Evolutionary conservation across 805 yeast species (phyloP).

Genomic region (Yarrowia sp.): DNA sequence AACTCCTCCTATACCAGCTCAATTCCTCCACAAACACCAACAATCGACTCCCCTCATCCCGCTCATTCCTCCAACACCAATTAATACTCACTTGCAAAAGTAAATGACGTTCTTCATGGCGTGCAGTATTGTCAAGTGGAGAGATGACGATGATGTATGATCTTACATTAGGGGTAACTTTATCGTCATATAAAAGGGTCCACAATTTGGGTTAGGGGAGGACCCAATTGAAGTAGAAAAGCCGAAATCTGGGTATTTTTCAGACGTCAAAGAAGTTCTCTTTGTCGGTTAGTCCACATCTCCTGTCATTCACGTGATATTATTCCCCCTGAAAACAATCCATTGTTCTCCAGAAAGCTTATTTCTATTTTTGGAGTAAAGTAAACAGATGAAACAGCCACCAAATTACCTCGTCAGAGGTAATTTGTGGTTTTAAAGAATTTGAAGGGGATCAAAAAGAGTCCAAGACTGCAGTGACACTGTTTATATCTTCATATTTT

Average conservation of each 20-base stretch:
- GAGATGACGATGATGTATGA: background rate
- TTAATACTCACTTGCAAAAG: conserved; percentile 20
- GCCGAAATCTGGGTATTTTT: background rate
- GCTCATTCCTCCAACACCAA: background rate
- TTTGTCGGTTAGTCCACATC: too few relatives aligned
- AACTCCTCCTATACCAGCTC: background rate
- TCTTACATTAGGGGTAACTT: background rate
- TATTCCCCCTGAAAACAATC: background rate
- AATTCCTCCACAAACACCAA: background rate
- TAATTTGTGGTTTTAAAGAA: too few relatives aligned
- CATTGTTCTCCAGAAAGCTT: background rate
- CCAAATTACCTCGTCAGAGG: too few relatives aligned
- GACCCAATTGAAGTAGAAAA: background rate
- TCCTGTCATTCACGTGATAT: background rate
- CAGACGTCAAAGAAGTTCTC: background rate
- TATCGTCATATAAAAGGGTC: background rate
- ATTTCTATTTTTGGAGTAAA: too few relatives aligned
- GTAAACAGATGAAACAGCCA: too few relatives aligned
- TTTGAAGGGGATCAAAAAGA: too few relatives aligned
- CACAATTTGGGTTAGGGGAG: background rate
- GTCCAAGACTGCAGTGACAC: too few relatives aligned
- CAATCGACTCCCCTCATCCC: too few relatives aligned
- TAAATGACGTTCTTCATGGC: conserved; percentile 14
- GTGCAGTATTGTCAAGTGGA: background rate
- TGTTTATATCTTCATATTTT: too few relatives aligned